Base-by-base conservation (phyloP, 176 grass and related monocot genomes). In the Avena sativa region DNA sequence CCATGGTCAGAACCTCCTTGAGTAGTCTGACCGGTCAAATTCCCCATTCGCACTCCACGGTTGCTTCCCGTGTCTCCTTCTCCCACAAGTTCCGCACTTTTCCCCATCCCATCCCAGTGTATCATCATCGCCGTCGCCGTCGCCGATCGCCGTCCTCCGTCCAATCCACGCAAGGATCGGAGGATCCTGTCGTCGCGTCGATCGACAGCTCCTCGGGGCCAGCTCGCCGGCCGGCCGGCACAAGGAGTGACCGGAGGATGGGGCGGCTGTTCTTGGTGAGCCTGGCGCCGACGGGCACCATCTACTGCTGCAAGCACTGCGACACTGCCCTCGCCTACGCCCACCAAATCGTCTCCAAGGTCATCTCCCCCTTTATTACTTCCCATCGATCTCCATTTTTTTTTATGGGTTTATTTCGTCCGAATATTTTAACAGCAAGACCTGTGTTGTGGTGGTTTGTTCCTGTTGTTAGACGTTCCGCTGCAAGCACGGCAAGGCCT, bases 401-500 rank as follows among this genome's bases (percentile, higher is more conserved):
- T 9, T 9, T 63, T 25, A 25, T 63, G 3, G 11, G 2, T 25
- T 1, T 34, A 36, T 36, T 34, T 16, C 15, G 14, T 63, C 59
- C 59, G 21, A 21, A 12, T 60, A n/a, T 21, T 60, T 60, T 60
- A 17, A 56, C 53, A 5, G 16, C 15, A 56, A n/a, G 3, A 17
- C 53, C 5, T 51, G 10, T 14, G n/a, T 2, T 14, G 3, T 55
- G 61, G n/a, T n/a, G n/a, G 3, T 12, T 30, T 64, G 4, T 6
- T 30, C 11, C 1, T 58, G 5, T 14, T 2, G 4, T 26, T 19
- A 90, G 91, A 40, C 4, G 48, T 89, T 92, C 79, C 67, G 71
- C 11, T 87, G 84, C 84, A 92, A 89, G 87, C 80, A 92, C 78
- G 91, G 87, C 80, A 87, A 87, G 84, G 91, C 91, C 46, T 92